Conservation (phyloP, 768 basidiomycete genomes). For the Rhodotorula paludigena region DNA sequence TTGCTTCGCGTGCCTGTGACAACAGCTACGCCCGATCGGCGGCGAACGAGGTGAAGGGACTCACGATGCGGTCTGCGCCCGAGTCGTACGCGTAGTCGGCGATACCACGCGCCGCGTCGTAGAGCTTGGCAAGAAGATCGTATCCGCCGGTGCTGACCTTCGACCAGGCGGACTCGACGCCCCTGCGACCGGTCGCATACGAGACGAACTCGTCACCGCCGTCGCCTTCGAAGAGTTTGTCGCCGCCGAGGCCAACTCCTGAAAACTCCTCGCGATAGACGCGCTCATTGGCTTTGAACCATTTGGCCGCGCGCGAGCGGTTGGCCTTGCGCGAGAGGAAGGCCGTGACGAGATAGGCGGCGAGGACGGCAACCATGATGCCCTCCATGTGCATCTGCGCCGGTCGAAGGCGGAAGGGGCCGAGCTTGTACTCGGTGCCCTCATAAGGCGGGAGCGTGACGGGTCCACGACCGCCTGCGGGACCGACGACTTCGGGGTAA, state of each 20-base stretch:
- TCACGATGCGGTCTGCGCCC: slow-evolving; percentile 10
- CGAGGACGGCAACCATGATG: slow-evolving; percentile 5
- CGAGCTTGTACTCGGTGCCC: slow-evolving; percentile 14
- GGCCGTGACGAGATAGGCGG: slow-evolving; percentile 12
- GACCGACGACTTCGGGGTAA: background rate
- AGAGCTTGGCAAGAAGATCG: slow-evolving; percentile 9
- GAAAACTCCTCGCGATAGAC: slow-evolving; percentile 19
- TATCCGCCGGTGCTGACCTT: slow-evolving; percentile 1
- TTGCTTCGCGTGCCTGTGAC: too few relatives aligned
- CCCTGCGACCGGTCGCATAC: slow-evolving; percentile 26
- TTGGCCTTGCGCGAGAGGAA: slow-evolving; percentile 2
- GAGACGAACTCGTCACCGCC: slow-evolving; percentile 27
- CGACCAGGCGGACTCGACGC: slow-evolving; percentile 11
- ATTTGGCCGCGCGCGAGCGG: background rate
- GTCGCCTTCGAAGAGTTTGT: slow-evolving; percentile 8
- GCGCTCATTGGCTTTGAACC: slow-evolving; percentile 7
- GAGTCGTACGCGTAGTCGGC: slow-evolving; percentile 9
- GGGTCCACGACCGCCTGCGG: background rate
- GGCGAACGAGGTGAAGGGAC: too few relatives aligned
- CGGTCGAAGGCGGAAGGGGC: slow-evolving; percentile 11
- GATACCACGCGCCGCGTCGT: background rate
- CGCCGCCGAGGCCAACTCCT: slow-evolving; percentile 21
- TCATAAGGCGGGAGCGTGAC: background rate
- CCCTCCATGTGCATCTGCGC: slow-evolving; percentile 10
- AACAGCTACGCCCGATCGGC: too few relatives aligned